Base-by-base conservation (phyloP, 345 rosid species). In the Alliaria petiolata region DNA sequence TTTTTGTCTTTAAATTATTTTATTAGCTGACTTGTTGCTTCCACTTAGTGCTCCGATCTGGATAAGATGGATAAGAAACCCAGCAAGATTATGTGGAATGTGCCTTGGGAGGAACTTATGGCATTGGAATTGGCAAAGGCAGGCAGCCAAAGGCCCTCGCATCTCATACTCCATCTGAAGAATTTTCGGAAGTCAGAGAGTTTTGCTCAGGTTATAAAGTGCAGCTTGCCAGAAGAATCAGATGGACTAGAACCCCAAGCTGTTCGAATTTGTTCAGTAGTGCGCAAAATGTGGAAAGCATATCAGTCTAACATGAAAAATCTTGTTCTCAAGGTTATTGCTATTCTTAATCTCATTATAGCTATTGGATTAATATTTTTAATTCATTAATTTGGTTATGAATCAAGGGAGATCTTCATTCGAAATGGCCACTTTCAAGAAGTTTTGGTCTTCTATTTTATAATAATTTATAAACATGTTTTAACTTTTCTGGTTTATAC, bases 81-180 rank as follows among this genome's bases (percentile, higher is more conserved):
- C 77, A 84, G 88, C 80, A 95, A 91, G 85, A 89, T 95, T 70
- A 80, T 85, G 83, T 95, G 99, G 99, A 97, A 95, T 78, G 93
- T 95, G 70, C 88, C 95, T 14, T 95, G 97, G 97, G 95, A 89
- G 75, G 91, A 89, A 67, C 84, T 95, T 57, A 75, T 95, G 95
- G 83, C 99, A n/a, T 65, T 95, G 82, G 99, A 95, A 77, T 82
- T 95, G 85, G 96, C 96, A 53, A 95, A 89, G 84, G 95, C 91
- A 25, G 95, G 97, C 67, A 71, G 71, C 56, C 80, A 52, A 39
- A 85, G 73, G 70, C 96, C 99, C 77, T 91, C 99, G 60, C 91
- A 86, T 78, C 75, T 95, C 82, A 86, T 95, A 58, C 84, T 95
- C 56, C 99, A 95, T 82, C 89, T 95, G 47, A 91, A 89, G 83